These are phyloP conservation scores for Dinochytrium kinnereticum DNA, from an alignment of 371 early-diverging fungal genomes.

Conservation along the genomic window DNA sequence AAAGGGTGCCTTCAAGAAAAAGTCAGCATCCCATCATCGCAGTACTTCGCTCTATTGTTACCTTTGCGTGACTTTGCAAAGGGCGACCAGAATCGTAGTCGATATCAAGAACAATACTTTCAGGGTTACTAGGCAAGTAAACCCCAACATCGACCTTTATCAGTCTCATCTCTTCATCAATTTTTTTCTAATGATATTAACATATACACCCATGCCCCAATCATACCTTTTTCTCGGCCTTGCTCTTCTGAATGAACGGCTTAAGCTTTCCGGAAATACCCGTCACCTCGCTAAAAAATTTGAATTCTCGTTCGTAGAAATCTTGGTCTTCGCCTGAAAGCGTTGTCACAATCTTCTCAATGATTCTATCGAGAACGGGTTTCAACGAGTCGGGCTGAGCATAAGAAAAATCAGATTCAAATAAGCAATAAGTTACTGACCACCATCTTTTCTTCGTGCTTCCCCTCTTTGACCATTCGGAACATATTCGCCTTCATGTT, in stretches of 20 bases:
- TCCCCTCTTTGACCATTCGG: slow-evolving; percentile 76
- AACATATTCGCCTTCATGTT: slow-evolving; percentile 99
- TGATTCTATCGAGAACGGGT: slow-evolving; percentile 85
- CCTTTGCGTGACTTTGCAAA: slow-evolving; percentile 98
- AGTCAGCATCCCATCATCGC: not conserved
- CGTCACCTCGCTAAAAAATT: slow-evolving; percentile 94
- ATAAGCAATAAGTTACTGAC: slow-evolving; percentile 15
- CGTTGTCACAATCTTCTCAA: slow-evolving; percentile 72
- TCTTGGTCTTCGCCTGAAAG: slow-evolving; percentile 84
- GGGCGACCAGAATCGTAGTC: slow-evolving; percentile 95
- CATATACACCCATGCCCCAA: not conserved
- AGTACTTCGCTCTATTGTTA: too few species aligned
- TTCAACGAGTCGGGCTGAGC: slow-evolving; percentile 67
- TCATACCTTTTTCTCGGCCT: slow-evolving; percentile 90
- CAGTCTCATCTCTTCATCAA: slow-evolving; percentile 96
- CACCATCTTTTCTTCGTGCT: slow-evolving; percentile 41
- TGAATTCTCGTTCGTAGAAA: slow-evolving; percentile 95
- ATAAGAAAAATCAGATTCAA: not conserved
- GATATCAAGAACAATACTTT: slow-evolving; percentile 93
- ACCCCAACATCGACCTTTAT: slow-evolving; percentile 97
- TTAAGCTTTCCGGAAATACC: slow-evolving; percentile 96
- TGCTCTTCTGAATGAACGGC: slow-evolving; percentile 86
- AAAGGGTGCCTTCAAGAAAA: slow-evolving; percentile 85
- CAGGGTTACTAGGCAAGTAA: slow-evolving; percentile 98
- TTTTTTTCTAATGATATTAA: slow-evolving; percentile 60